A percentile compares a stretch with the other conserved stretches of the same genome.
Conservation (phyloP, 129 eudicot species). For the Escallonia herrerae region DNA sequence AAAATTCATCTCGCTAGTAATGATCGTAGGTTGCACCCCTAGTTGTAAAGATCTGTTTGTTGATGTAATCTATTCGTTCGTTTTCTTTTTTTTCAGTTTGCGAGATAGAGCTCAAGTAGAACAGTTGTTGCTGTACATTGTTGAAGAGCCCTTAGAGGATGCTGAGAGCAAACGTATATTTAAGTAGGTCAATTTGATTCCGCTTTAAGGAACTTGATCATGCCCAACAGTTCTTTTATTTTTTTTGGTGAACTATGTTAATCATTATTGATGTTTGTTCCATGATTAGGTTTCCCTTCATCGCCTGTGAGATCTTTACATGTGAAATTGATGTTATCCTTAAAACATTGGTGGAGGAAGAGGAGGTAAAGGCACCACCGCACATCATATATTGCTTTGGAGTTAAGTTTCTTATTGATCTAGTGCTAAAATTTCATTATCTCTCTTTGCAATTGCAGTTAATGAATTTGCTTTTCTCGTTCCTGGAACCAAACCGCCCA, state of each 20-base stretch:
- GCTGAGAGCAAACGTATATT: conserved; percentile 73
- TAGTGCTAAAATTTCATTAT: conserved; percentile 3
- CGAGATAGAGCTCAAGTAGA: conserved; percentile 86
- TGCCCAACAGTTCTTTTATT: not conserved
- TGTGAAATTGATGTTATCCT: conserved; percentile 81
- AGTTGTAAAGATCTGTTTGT: conserved; percentile 1
- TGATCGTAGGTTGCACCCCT: not conserved
- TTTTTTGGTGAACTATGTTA: not conserved
- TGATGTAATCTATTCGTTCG: no score
- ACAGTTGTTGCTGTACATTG: conserved; percentile 64
- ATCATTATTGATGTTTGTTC: conserved; percentile 13
- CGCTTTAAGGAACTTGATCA: not conserved
- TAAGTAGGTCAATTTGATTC: conserved; percentile 43
- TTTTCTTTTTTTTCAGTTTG: conserved; percentile 44
- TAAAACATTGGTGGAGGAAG: conserved; percentile 79
- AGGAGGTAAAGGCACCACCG: conserved; percentile 40
- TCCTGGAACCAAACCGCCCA: conserved; percentile 70
- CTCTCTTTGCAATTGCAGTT: conserved; percentile 40
- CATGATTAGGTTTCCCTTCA: conserved; percentile 64
- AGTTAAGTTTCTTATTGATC: conserved; percentile 1
- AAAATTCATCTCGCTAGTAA: not conserved
- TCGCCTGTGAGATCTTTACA: conserved; percentile 75
- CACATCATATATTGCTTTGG: not conserved
- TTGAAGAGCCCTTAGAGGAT: conserved; percentile 73
- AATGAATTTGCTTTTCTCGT: conserved; percentile 80